Evolutionary conservation across 1,284 basidiomycete species (phyloP).

Genomic region (Ustilago vetiveriae): DNA sequence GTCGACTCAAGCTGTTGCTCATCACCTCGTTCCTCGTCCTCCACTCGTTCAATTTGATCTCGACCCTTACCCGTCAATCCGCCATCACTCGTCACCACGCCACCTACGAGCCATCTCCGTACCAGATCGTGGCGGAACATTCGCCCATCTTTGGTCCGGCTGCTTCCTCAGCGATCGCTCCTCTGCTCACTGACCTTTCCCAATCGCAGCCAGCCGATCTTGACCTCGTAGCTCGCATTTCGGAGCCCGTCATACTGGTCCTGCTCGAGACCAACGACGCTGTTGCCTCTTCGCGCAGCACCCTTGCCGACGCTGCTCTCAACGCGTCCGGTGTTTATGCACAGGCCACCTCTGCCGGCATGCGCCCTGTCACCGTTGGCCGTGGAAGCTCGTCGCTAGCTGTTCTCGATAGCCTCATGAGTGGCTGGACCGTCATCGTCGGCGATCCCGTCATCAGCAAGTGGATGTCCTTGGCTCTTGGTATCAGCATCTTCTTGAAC

Average conservation of each 20-base stretch:
- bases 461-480: slow-evolving; percentile 90
- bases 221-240: slow-evolving; percentile 57
- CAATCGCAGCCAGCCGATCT: slow-evolving; percentile 35
- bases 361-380: slow-evolving; percentile 25
- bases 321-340: slow-evolving; percentile 53
- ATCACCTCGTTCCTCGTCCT: slow-evolving; percentile 70
- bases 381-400: slow-evolving; percentile 41
- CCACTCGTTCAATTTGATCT: slow-evolving; percentile 81
- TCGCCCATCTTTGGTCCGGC: slow-evolving; percentile 44
- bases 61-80: slow-evolving; percentile 83
- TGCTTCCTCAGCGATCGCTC: slow-evolving; percentile 42
- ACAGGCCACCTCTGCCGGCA: slow-evolving; percentile 19
- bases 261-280: slow-evolving; percentile 72
- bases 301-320: slow-evolving; percentile 54
- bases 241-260: slow-evolving; percentile 74
- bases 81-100: slow-evolving; percentile 73
- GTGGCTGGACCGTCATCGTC: slow-evolving; percentile 90
- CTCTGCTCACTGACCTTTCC: slow-evolving; percentile 57
- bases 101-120: slow-evolving; percentile 60
- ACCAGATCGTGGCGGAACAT: slow-evolving; percentile 54
- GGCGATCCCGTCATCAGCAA: slow-evolving; percentile 94
- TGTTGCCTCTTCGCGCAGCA: slow-evolving; percentile 32
- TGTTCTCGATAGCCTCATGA: slow-evolving; percentile 85
- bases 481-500: slow-evolving; percentile 88
- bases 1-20: slow-evolving; percentile 87